Percentiles rank a stretch among this genome's conserved stretches.
Evolutionary conservation across 768 basidiomycete genomes (phyloP).

Genomic region (Macrolepiota albuminosa): DNA sequence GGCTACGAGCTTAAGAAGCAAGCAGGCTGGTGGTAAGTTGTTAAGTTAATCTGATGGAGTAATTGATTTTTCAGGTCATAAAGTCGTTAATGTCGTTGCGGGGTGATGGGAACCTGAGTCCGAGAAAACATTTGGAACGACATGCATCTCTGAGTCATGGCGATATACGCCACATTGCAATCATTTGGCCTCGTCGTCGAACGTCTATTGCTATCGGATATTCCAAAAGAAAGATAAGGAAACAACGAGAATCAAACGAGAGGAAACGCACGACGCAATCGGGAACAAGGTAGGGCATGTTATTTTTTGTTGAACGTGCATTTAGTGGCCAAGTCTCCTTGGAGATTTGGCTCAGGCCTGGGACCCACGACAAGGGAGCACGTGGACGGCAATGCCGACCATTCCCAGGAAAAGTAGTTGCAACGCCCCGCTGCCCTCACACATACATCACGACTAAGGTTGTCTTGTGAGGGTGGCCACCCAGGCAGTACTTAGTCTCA

Average conservation of each 20-base stretch:
- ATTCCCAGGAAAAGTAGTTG: background rate
- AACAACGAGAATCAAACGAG: background rate
- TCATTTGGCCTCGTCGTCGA: background rate
- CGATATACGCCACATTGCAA: background rate
- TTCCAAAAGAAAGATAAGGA: background rate
- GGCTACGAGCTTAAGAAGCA: too few relatives aligned
- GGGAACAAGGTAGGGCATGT: background rate
- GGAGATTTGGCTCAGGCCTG: conserved; percentile 14
- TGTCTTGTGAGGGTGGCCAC: background rate
- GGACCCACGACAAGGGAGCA: conserved; percentile 21
- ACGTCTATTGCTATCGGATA: background rate
- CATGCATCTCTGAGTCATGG: too few relatives aligned
- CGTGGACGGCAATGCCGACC: conserved; percentile 12
- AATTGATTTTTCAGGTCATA: background rate
- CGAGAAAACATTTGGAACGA: too few relatives aligned
- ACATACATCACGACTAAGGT: background rate
- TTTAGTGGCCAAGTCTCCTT: conserved; percentile 12
- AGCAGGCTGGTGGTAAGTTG: background rate
- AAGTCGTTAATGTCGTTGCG: background rate
- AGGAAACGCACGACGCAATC: background rate
- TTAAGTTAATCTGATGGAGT: background rate
- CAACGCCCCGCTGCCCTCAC: background rate
- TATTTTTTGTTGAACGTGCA: conserved; percentile 12
- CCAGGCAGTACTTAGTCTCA: background rate
- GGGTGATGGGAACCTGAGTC: too few relatives aligned